Conservation (phyloP, 345 rosid species). For the Eucalyptus erythrocorys region DNA sequence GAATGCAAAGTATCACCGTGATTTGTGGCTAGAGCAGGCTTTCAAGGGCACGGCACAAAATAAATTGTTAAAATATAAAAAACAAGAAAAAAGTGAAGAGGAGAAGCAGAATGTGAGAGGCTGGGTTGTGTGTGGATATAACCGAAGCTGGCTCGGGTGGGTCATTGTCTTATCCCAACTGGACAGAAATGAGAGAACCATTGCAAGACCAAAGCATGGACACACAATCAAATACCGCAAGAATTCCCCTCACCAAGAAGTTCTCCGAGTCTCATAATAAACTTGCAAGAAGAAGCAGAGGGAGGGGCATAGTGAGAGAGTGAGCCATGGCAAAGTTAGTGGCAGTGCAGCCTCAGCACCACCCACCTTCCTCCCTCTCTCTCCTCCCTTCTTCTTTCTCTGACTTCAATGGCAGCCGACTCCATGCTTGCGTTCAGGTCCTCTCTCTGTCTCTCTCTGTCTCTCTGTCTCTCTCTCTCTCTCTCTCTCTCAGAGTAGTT, state of each 20-base stretch:
- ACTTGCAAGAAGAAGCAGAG: background rate
- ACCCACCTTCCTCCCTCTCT: conserved; percentile 35
- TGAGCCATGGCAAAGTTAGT: conserved; percentile 55
- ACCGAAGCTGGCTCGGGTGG: background rate
- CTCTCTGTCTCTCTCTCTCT: background rate
- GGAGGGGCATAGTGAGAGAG: conserved; percentile 1
- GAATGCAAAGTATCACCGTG: background rate
- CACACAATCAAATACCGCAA: background rate
- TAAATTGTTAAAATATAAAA: background rate
- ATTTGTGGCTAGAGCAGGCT: background rate
- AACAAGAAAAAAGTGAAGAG: background rate
- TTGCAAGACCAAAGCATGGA: background rate
- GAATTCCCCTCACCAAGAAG: background rate
- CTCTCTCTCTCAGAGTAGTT: background rate
- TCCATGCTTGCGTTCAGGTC: conserved; percentile 63
- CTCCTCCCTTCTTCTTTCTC: conserved; percentile 71
- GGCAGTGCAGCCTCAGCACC: conserved; percentile 45
- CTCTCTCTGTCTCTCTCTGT: conserved; percentile 1
- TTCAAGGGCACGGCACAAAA: background rate
- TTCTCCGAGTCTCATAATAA: background rate
- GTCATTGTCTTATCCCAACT: conserved; percentile 25
- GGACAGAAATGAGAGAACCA: background rate
- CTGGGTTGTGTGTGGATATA: conserved; percentile 9
- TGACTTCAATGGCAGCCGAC: conserved; percentile 78
- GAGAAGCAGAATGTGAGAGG: background rate